A percentile compares a stretch with the other conserved stretches of the same genome.
phyloP scores from a whole-genome alignment of 176 grass and related monocot species.

The Metroxylon sagu region DNA sequence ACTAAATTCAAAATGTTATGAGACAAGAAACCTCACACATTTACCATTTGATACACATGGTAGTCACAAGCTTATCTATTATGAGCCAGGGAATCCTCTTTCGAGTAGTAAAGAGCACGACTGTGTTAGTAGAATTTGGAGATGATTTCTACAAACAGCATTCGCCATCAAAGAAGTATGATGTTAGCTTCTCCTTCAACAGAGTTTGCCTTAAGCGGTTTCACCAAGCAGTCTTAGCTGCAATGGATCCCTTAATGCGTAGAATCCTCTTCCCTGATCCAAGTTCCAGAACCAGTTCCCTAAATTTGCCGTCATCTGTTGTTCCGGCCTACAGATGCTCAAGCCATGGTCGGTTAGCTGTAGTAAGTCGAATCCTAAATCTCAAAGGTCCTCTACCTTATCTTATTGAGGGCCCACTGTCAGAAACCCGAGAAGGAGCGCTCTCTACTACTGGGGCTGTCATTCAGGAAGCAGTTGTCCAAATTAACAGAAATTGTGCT shows the following conservation, averaged over 20 bases:
- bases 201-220: constrained; percentile 29
- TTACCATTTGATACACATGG: no score
- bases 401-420: constrained; percentile 25
- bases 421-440: neutral
- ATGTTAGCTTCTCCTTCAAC: constrained; percentile 38
- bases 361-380: constrained; percentile 8
- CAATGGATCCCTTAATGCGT: constrained; percentile 15
- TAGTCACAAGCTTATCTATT: no score
- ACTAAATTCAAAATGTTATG: no score
- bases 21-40: no score
- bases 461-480: constrained; percentile 15
- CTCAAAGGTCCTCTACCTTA: constrained; percentile 19
- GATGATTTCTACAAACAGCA: constrained; percentile 27
- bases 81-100: constrained; percentile 16
- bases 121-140: constrained; percentile 21
- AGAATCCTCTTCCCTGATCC: constrained; percentile 28
- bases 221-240: constrained; percentile 20
- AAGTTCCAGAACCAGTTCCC: neutral
- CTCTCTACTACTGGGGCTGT: neutral
- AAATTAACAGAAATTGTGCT: neutral
- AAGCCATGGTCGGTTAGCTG: neutral
- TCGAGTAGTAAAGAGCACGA: neutral
- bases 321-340: neutral
- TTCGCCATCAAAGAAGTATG: constrained; percentile 11
- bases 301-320: neutral